These are phyloP conservation scores for Didymella lethalis DNA, from an alignment of 2,329 filamentous ascomycete genomes.

Conservation along the genomic window DNA sequence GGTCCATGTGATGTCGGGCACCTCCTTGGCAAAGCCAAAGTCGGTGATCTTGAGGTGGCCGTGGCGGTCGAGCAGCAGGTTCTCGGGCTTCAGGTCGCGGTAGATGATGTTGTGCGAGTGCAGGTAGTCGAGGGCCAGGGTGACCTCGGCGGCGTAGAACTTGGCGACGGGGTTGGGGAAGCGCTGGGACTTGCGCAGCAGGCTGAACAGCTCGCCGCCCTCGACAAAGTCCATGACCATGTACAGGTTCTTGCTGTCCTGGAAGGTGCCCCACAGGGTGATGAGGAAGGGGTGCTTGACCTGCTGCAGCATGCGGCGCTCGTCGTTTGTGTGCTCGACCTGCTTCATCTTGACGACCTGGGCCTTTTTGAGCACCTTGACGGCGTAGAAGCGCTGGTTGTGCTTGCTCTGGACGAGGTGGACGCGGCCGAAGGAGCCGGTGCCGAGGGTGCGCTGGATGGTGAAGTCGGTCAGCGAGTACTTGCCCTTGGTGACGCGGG, in stretches of 20 bases:
- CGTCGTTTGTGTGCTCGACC: constrained; percentile 98
- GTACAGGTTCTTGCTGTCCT: constrained; percentile 93
- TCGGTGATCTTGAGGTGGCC: constrained; percentile 97
- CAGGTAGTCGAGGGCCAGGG: constrained; percentile 91
- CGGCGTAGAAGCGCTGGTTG: constrained; percentile 96
- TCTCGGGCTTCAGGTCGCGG: constrained; percentile 95
- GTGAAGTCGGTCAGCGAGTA: constrained; percentile 92
- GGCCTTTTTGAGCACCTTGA: constrained; percentile 98
- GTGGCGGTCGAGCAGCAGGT: constrained; percentile 87
- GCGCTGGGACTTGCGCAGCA: constrained; percentile 93
- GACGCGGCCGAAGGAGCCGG: constrained; percentile 94
- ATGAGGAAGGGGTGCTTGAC: constrained; percentile 98
- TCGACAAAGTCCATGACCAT: constrained; percentile 99
- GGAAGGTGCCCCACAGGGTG: constrained; percentile 97
- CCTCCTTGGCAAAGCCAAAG: constrained; percentile 98
- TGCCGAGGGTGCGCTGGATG: constrained; percentile 89
- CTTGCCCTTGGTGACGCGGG: constrained; percentile 90
- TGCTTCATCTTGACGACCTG: constrained; percentile 99
- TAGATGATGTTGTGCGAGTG: constrained; percentile 97
- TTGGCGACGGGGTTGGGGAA: constrained; percentile 99
- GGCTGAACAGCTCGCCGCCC: constrained; percentile 94
- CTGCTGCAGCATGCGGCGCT: constrained; percentile 92
- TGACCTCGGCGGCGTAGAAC: constrained; percentile 98
- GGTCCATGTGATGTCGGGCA: constrained; percentile 99
- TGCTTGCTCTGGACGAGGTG: constrained; percentile 97